Base-by-base conservation (phyloP, 1,139 yeast species). In the Taphrina flavorubra region DNA sequence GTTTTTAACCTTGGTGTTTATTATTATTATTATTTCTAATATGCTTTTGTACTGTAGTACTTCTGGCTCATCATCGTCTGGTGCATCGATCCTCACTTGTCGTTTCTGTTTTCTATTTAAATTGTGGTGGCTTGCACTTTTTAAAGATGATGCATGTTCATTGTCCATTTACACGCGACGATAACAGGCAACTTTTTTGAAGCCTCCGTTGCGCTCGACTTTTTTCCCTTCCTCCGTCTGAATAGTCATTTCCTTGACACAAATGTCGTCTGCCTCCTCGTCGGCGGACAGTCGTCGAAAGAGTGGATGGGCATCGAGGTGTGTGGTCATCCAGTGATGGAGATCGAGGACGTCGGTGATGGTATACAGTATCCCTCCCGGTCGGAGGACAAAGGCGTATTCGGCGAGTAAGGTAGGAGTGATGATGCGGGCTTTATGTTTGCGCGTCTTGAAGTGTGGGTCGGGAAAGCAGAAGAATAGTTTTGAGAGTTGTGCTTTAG, bases 401-500 rank as follows among this genome's bases (percentile, higher is more conserved):
- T 94, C 99, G 46, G 95, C 85, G 70, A 92, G 82, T 71, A 94
- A 81, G 0, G 98, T 94, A 71, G 86, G 87, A 71, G 99, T 92
- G 73, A 94, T 86, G 75, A 94, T 94, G 81, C 99, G 85, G 8
- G 98, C 98, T 81, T 94, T 94, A 79, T 95, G 99, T 78, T 94
- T 94, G 75, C 99, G 85, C 78, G 91, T 97, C 77, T 94, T 94
- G 82, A 94, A 94, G 78, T 95, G 99, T 14, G 99, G 99, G 79
- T 94, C 99, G 20, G 99, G 99, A 84, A 94, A 94, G 79, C 99
- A 95, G 81, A 95, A 94, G 79, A 94, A 94, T 86, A 94, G 90
- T 81, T 94, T 94, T 51, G 88, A 86, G 68, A 94, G 81, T 78
- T 79, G 83, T 6, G 87, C 87, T 78, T 88, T 87, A 69, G 83